Evolutionary conservation across 2,329 filamentous ascomycete species (phyloP), one percentile per base, ranked within the genome.

Genomic region (Aquanectria penicillioides): DNA sequence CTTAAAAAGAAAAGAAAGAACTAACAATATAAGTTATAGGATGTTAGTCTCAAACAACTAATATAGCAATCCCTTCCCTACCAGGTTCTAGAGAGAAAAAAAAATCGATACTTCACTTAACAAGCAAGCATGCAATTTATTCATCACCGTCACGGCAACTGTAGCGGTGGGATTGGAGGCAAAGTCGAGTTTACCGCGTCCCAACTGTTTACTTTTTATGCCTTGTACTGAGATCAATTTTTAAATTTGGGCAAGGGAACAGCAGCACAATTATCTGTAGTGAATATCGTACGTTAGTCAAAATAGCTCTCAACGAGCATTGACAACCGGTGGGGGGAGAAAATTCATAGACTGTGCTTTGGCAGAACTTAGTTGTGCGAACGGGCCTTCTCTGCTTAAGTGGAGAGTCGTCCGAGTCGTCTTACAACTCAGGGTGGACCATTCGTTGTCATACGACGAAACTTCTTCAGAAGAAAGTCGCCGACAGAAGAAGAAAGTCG

Each of bases 351-450:
- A 23, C 26, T 13, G 34, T 50, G 34, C 34, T 46, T 46, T 18
- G 50, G 33, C 33, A 25, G 13, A 29, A 9, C 28, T 41, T 29
- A 29, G 23, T 18, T 36, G 6, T 37, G 29, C 18, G 41, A 54
- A 54, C 37, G 50, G 41, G 40, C 31, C 50, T 31, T 48, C 52
- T 55, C 13, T 12, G 34, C 20, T 26, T 7, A 55, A 17, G 36
- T 48, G 34, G 22, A 41, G 20, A 47, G 28, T 54, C 33, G 34
- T 54, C 31, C 41, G 33, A 54, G 22, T 38, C 17, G n/a, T 11
- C 13, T 11, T 11, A 47, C 29, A 44, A 23, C 12, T 20, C 7
- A 40, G 51, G 38, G 51, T 31, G 33, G 28, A 31, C 28, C 15
- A 25, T 12, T 15, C 15, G 22, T 10, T n/a, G 11, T 52, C 49